Evolutionary conservation across 2,329 filamentous ascomycete species (phyloP), one percentile per base, ranked within the genome.

Genomic region (Paramyrothecium roridum): DNA sequence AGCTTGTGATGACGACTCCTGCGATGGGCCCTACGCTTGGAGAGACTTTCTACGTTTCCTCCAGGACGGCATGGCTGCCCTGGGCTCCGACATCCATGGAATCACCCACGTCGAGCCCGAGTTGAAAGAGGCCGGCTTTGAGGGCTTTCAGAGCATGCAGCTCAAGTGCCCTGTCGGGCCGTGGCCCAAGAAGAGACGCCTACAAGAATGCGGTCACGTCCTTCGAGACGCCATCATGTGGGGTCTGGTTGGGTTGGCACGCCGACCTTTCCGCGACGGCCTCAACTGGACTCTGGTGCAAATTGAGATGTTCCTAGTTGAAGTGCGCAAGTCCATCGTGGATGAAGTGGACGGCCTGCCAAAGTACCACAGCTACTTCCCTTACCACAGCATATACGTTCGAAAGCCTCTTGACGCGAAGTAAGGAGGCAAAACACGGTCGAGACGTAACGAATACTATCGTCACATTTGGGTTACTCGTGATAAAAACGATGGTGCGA

Each of bases 121-220:
- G 55, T 67, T 81, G 30, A 45, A 55, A 2, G 64, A 61, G 2
- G 71, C 74, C 8, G 80, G 80, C 6, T 82, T 81, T 63, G 62
- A 67, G 37, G 63, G 68, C 20, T 61, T 81, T 26, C 60, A 60
- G 3, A 70, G 73, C 61, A 73, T 75, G 56, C 69, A 68, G 21
- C 72, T 78, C 22, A 80, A 81, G 61, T 75, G 73, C 8, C 80
- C 80, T 3, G 63, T 81, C 2, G 80, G 80, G 17, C 65, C 73
- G 3, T 82, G 80, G 80, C 72, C 79, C 3, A 70, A 70, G 50
- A 70, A 72, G 54, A 62, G 68, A 23, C 69, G 73, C 3, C 70
- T 79, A 20, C 70, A 74, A 49, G 70, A 76, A 37, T 79, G 76
- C 58, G 79, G 79, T 2, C 67, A 77, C 33, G 71, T 80, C 22